Base-by-base conservation (phyloP, 345 rosid species). In the Pugionium cornutum region DNA sequence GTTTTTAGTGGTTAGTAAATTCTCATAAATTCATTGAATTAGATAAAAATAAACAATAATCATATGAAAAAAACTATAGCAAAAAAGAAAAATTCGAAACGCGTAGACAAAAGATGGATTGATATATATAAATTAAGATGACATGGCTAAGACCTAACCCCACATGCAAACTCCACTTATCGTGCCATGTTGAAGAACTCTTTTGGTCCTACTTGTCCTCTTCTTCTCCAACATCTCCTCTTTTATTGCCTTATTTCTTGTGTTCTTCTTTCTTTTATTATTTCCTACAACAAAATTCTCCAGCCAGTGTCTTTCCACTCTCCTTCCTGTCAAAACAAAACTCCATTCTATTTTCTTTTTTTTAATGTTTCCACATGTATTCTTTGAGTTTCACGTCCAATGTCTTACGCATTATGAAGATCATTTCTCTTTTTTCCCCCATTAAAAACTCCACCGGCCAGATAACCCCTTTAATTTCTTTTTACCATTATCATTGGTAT, bases 121-220 rank as follows among this genome's bases (percentile, higher is more conserved):
- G 18, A 18, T 18, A 18, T 18, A 18, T 18, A 18, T 18, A 18
- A 39, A 7, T 2, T 39, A 39, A 7, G 9, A 67, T 81, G 83
- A 82, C 81, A 76, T 81, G 90, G 88, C 85, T 64, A 71, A 75
- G 82, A 69, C 83, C 83, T 58, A 82, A 78, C 92, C 87, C 86
- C 89, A 86, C 89, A 84, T 86, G 90, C 74, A 76, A 72, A 5
- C 9, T 69, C 86, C 90, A 64, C 72, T 36, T 48, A 73, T 76
- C 72, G 37, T 69, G 79, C 84, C 78, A 71, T 74, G 81, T 76
- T 73, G 79, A 84, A 77, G 78, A 77, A 86, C 66, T 66, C 37
- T 37, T 40, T 58, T 79, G 84, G 76, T 63, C 85, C 77, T 56
- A 40, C 67, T 48, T 80, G 88, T 83, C 77, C 68, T 31, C 72